phyloP scores from a whole-genome alignment of 495 filamentous ascomycete species.

The Pseudoneurospora amorphoporcata region DNA sequence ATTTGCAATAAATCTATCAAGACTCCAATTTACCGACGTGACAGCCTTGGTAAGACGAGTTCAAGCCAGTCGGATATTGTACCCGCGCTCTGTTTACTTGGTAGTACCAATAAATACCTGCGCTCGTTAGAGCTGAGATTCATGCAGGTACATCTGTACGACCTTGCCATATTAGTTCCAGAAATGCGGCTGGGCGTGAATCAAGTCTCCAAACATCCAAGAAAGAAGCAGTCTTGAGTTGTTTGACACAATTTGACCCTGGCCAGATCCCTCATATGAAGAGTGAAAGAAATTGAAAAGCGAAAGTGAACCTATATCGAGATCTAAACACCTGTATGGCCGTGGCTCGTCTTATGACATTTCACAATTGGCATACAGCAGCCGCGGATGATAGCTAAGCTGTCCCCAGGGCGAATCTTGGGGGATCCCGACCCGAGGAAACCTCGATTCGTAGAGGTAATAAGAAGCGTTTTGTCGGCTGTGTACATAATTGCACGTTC shows the following conservation, averaged over 20 bases:
- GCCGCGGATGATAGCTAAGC: neutral
- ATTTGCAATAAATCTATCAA: neutral
- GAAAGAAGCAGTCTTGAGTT: too few relatives aligned
- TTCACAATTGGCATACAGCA: neutral
- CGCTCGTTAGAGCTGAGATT: neutral
- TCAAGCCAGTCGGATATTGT: neutral
- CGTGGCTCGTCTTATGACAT: neutral
- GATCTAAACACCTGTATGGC: neutral
- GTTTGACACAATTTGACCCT: neutral
- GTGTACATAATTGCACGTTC: neutral
- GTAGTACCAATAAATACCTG: neutral
- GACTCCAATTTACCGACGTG: neutral
- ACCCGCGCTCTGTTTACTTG: neutral
- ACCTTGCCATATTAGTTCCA: neutral
- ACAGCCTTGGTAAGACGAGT: neutral
- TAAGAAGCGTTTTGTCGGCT: neutral
- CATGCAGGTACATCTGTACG: neutral
- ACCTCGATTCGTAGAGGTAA: neutral
- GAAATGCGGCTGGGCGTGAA: neutral
- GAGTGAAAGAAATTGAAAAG: neutral
- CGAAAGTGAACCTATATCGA: neutral
- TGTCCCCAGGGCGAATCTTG: neutral
- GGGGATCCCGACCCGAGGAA: neutral
- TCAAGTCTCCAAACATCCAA: too few relatives aligned
- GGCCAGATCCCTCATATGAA: neutral